A percentile compares a stretch with the other conserved stretches of the same genome.
Conservation (phyloP, 805 yeast genomes). For the Suhomyces vadensis region DNA sequence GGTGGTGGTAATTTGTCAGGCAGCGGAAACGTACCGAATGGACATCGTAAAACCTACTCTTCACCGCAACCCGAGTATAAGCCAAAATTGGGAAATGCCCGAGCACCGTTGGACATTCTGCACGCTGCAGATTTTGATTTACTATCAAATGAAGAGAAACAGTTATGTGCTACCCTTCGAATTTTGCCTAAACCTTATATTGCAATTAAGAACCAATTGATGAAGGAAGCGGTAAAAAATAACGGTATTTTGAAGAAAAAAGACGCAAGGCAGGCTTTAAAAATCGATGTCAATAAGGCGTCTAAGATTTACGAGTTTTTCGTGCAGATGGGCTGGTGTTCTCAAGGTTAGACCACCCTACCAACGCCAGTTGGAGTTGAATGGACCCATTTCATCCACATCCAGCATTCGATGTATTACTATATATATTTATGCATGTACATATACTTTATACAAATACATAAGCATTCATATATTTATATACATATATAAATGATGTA, state of each 20-base stretch:
- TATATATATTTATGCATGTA: too few relatives aligned
- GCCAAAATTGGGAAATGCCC: constrained; percentile 45
- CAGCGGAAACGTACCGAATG: constrained; percentile 11
- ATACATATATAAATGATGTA: too few relatives aligned
- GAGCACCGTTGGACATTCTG: constrained; percentile 64
- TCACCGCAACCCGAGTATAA: constrained; percentile 43
- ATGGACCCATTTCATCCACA: neutral
- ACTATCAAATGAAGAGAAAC: constrained; percentile 84
- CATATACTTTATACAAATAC: too few relatives aligned
- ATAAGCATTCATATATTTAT: too few relatives aligned
- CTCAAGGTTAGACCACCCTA: constrained; percentile 40
- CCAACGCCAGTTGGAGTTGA: too few relatives aligned
- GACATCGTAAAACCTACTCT: constrained; percentile 25
- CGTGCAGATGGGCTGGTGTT: constrained; percentile 86
- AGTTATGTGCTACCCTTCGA: constrained; percentile 77
- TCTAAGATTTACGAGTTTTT: constrained; percentile 90
- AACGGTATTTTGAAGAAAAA: constrained; percentile 84
- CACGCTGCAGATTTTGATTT: constrained; percentile 82
- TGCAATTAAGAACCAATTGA: constrained; percentile 85
- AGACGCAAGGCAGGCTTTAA: constrained; percentile 78
- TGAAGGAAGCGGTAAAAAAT: constrained; percentile 80
- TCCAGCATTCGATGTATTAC: neutral
- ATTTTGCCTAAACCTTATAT: constrained; percentile 91
- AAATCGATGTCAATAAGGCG: constrained; percentile 85
- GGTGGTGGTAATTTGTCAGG: neutral